These are phyloP conservation scores for Anisodus acutangulus DNA, from an alignment of 257 asterid genomes.

Conservation along the genomic window DNA sequence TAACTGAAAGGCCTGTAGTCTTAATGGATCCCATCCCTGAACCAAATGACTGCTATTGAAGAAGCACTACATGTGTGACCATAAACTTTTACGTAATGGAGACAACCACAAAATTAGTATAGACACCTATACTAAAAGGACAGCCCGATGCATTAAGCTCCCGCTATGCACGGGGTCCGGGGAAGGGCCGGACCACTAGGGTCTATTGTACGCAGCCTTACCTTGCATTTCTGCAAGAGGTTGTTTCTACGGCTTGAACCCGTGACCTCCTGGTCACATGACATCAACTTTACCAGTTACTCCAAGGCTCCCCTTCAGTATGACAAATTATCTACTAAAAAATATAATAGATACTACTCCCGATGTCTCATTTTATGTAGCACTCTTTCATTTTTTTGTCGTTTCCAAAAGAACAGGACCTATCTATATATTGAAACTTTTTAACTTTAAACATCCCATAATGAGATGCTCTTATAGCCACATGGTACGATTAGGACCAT, in stretches of 20 bases:
- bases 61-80: constrained; percentile 6
- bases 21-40: constrained; percentile 10
- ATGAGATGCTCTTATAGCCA: constrained; percentile 7
- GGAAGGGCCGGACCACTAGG: too few species aligned
- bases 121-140: not conserved
- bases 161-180: too few species aligned
- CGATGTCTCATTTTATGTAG: not conserved
- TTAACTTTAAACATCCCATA: not conserved
- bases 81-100: not conserved
- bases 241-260: too few species aligned
- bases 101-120: not conserved
- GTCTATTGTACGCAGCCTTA: too few species aligned
- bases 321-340: constrained; percentile 14
- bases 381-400: not conserved
- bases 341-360: not conserved
- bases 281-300: too few species aligned
- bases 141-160: too few species aligned
- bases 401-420: not conserved
- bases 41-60: constrained; percentile 10
- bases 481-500: not conserved
- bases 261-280: too few species aligned
- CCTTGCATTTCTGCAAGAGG: too few species aligned
- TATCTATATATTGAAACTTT: not conserved
- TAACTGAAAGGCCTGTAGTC: not conserved
- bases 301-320: not conserved